Evolutionary conservation across 495 filamentous ascomycete genomes (phyloP).

Genomic region (Hypoxylon crocopeplum): DNA sequence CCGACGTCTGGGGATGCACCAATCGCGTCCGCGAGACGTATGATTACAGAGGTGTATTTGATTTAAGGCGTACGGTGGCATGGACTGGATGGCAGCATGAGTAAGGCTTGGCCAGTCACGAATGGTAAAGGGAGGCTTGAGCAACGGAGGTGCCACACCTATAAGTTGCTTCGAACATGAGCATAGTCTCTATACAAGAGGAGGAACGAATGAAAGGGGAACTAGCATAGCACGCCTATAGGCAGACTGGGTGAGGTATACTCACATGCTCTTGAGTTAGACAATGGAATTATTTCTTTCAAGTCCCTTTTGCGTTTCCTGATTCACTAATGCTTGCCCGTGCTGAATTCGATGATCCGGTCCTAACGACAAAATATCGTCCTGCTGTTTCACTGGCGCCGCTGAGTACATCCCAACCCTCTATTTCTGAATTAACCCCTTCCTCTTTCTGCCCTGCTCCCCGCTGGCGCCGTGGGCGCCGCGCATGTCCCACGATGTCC

Average conservation of each 20-base stretch:
- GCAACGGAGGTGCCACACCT: no score
- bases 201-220: neutral
- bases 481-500: conserved; percentile 50
- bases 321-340: neutral
- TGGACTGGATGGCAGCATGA: no score
- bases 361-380: conserved; percentile 82
- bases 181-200: no score
- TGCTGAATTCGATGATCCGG: conserved; percentile 39
- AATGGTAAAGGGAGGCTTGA: no score
- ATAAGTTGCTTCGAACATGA: no score
- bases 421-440: conserved; percentile 41
- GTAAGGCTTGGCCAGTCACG: no score
- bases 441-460: conserved; percentile 22
- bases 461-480: conserved; percentile 52
- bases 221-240: no score
- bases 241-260: no score
- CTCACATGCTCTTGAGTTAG: neutral
- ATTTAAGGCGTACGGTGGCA: neutral
- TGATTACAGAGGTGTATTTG: neutral
- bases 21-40: neutral
- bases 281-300: neutral
- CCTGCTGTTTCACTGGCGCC: conserved; percentile 70
- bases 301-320: neutral
- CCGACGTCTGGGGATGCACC: neutral
- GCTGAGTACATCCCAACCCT: conserved; percentile 73